These are phyloP conservation scores for Cardiospermum halicacabum DNA, from an alignment of 345 rosid genomes.

Conservation along the genomic window DNA sequence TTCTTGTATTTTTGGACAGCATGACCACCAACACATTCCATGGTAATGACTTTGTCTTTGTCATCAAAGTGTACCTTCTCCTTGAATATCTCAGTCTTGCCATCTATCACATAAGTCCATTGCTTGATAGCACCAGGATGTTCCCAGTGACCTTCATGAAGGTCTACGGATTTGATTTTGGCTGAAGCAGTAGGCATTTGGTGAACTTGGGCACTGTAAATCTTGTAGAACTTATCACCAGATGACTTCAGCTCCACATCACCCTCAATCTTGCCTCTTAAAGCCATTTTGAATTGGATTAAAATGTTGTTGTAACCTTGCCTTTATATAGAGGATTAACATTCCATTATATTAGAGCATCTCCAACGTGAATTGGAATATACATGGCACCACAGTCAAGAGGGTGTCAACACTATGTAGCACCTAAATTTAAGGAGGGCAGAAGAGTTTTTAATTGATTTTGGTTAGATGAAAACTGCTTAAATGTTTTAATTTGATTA, in stretches of 20 bases:
- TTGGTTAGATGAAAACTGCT: no score
- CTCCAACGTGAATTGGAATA: no score
- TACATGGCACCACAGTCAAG: no score
- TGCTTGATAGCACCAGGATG: constrained; percentile 21
- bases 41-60: constrained; percentile 3
- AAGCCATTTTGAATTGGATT: not conserved
- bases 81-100: constrained; percentile 21
- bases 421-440: no score
- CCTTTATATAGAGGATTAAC: not conserved
- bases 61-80: constrained; percentile 32
- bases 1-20: constrained; percentile 23
- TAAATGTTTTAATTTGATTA: no score
- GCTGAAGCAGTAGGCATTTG: constrained; percentile 19
- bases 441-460: no score
- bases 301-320: not conserved
- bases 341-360: no score
- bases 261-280: constrained; percentile 22
- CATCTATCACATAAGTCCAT: constrained; percentile 29
- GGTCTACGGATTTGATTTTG: constrained; percentile 15
- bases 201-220: constrained; percentile 11
- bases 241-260: constrained; percentile 25
- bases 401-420: no score
- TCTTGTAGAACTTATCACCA: constrained; percentile 14
- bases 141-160: constrained; percentile 35
- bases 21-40: constrained; percentile 21